phyloP scores from a whole-genome alignment of 1,139 yeast species.

The Saccharomycopsis crataegensis region DNA sequence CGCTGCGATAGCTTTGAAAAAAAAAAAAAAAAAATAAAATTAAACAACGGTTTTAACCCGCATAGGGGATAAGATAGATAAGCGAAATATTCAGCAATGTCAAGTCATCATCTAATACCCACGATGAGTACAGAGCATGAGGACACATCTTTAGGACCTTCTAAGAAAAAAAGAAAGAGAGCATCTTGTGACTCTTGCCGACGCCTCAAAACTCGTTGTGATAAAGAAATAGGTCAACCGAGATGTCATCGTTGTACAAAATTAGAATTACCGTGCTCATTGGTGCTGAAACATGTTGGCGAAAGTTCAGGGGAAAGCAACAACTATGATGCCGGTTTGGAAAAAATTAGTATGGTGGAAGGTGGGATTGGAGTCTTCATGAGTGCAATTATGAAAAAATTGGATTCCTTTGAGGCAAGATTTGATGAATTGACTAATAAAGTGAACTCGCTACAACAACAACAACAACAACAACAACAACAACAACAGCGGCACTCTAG shows the following conservation, averaged over 20 bases:
- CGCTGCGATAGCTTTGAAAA: too few relatives aligned
- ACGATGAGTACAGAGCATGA: too few relatives aligned
- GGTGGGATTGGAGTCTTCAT: too few relatives aligned
- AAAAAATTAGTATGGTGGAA: neutral
- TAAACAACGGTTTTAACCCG: too few relatives aligned
- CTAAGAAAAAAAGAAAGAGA: conserved; percentile 34
- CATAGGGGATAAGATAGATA: too few relatives aligned
- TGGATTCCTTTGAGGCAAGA: conserved; percentile 6
- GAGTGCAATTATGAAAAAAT: neutral
- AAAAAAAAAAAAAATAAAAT: too few relatives aligned
- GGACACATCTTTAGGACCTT: too few relatives aligned
- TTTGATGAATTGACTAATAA: conserved; percentile 1
- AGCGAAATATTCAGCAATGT: too few relatives aligned
- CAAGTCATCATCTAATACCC: too few relatives aligned
- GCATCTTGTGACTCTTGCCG: conserved; percentile 47
- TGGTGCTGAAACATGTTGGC: conserved; percentile 24
- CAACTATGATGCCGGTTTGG: neutral
- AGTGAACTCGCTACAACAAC: neutral
- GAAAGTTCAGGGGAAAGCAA: conserved; percentile 9
- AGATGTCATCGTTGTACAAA: conserved; percentile 45
- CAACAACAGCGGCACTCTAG: too few relatives aligned
- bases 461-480: neutral
- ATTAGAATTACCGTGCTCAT: conserved; percentile 38
- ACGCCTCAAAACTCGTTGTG: conserved; percentile 47
- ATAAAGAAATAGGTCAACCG: conserved; percentile 33